These are phyloP conservation scores for Cordyceps fumosorosea DNA, from an alignment of 2,329 filamentous ascomycete species.

Conservation along the genomic window DNA sequence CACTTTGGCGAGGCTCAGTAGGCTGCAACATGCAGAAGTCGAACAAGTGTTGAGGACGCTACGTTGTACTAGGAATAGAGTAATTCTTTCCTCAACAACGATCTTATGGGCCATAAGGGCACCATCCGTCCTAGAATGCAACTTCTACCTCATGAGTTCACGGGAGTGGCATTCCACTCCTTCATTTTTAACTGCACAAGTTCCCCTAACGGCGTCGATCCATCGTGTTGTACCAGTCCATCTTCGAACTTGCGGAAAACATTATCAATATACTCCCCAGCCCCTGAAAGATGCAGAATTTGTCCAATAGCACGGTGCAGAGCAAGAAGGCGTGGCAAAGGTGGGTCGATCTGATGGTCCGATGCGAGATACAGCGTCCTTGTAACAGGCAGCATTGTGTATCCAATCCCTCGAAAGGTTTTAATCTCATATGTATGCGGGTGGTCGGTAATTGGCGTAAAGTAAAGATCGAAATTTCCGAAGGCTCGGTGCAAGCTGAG, in stretches of 20 bases:
- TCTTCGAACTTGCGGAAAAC: conserved; percentile 16
- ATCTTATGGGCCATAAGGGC: background rate
- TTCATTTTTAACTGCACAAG: background rate
- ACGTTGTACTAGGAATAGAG: background rate
- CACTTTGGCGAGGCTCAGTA: background rate
- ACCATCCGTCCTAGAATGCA: background rate
- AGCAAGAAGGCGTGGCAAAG: conserved; percentile 26
- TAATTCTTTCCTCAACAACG: background rate
- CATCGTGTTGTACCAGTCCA: background rate
- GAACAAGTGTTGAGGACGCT: background rate
- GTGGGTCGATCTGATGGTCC: conserved; percentile 23
- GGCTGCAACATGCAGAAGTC: background rate
- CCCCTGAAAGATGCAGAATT: conserved; percentile 26
- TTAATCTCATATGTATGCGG: conserved; percentile 20
- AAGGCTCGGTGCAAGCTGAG: conserved; percentile 15
- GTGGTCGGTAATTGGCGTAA: conserved; percentile 22
- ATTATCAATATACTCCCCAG: conserved; percentile 26
- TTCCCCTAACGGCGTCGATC: background rate
- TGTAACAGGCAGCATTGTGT: conserved; percentile 21
- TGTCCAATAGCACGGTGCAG: conserved; percentile 27
- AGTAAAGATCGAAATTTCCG: conserved; percentile 20
- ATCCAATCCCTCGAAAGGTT: conserved; percentile 12
- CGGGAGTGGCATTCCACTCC: background rate
- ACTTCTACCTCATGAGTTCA: background rate
- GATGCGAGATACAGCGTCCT: conserved; percentile 23